Percentiles rank a stretch among this genome's conserved stretches.
These are phyloP conservation scores for Adansonia rubrostipa DNA, from an alignment of 441 rosid genomes.

Conservation along the genomic window DNA sequence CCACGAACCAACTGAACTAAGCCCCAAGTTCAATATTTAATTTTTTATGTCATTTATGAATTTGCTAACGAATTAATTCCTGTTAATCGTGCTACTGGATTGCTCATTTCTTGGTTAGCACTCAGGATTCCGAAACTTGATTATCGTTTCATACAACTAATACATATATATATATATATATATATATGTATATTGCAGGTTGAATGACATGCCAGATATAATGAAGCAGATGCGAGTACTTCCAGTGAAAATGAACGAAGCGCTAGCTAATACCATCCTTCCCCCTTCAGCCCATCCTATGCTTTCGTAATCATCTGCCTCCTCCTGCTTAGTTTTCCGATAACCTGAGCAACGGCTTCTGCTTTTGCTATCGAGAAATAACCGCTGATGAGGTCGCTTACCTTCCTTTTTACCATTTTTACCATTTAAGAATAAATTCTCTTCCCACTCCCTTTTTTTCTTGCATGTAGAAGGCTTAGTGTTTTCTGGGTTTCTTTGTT, in stretches of 20 bases:
- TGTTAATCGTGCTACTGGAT: neutral
- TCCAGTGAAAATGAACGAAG: slow-evolving; percentile 44
- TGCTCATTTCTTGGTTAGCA: neutral
- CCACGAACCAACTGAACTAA: neutral
- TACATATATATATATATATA: neutral
- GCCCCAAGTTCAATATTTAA: neutral
- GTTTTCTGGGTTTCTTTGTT: neutral
- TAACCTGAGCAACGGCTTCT: neutral
- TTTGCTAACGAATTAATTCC: neutral
- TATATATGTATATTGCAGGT: slow-evolving; percentile 49
- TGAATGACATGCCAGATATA: slow-evolving; percentile 44
- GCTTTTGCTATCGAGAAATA: neutral
- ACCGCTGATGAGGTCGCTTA: neutral
- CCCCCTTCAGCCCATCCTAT: slow-evolving; percentile 26
- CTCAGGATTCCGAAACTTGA: neutral
- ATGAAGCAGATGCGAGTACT: slow-evolving; percentile 65
- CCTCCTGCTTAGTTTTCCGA: neutral
- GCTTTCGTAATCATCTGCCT: slow-evolving; percentile 27
- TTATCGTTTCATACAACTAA: neutral
- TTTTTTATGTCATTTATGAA: neutral
- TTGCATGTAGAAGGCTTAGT: slow-evolving; percentile 12
- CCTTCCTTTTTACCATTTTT: neutral
- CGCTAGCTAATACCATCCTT: slow-evolving; percentile 42
- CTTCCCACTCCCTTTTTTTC: neutral
- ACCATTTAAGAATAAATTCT: neutral